Evolutionary conservation across 179 eudicot species (phyloP).

Genomic region (Sideroxylon spinosum): DNA sequence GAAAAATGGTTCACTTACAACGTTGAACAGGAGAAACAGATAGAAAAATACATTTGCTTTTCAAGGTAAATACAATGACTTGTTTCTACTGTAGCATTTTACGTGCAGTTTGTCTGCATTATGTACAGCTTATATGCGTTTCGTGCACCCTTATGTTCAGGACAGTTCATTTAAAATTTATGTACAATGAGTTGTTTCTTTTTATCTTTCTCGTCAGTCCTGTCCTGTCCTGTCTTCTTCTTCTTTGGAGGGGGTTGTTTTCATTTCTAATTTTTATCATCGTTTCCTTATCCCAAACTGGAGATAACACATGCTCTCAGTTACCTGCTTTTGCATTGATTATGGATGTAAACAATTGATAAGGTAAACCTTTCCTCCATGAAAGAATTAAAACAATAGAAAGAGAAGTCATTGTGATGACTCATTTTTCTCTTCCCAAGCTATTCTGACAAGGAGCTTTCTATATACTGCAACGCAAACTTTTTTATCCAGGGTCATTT

Average conservation of each 20-base stretch:
- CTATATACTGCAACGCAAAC: background rate
- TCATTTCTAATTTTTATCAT: too few species aligned
- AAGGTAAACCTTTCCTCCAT: background rate
- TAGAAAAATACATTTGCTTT: constrained; percentile 41
- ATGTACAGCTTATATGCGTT: background rate
- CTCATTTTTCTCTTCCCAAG: background rate
- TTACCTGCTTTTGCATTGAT: background rate
- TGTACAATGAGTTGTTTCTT: background rate
- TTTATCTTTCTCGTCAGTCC: background rate
- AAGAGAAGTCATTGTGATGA: background rate
- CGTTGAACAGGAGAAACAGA: constrained; percentile 43
- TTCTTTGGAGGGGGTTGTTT: too few species aligned
- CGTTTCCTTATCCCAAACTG: too few species aligned
- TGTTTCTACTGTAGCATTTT: background rate
- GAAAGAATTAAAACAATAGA: background rate
- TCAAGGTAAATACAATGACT: constrained; percentile 37
- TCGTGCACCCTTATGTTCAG: background rate
- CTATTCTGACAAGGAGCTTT: background rate
- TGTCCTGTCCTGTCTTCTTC: too few species aligned
- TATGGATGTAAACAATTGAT: background rate
- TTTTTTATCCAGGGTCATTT: background rate
- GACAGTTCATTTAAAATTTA: background rate
- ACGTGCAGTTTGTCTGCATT: background rate
- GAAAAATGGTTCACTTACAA: constrained; percentile 69
- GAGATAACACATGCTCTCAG: too few species aligned